Evolutionary conservation across 768 basidiomycete genomes (phyloP), one percentile per base, ranked within the genome.

Genomic region (Phaeotremella fagi): DNA sequence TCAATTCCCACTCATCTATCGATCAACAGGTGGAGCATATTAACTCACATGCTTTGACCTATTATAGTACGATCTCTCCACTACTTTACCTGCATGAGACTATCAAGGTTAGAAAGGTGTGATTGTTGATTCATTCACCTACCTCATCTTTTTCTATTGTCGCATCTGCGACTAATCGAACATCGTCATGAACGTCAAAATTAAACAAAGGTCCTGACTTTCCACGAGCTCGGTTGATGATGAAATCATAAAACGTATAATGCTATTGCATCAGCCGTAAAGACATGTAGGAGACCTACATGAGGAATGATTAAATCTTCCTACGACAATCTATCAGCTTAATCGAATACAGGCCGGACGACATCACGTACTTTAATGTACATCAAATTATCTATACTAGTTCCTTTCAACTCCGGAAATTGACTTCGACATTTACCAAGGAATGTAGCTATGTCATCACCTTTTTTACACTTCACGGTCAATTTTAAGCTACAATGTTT

Each of bases 111-210:
- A 45, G 27, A 26, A 44, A 47, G 22, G 37, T 12, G 20, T 0
- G 24, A 46, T 33, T 36, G 20, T 16, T n/a, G 42, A 41, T 9
- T 3, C 43, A 37, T 28, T 29, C 12, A 60, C 75, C 28, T 16
- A 88, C 91, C 75, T 99, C 95, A 63, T 99, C 91, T 76, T 98
- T 98, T 76, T 99, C 95, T 61, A 85, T 82, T 1, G 91, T 90
- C 2, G 94, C 95, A 68, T 99, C 95, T 22, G 88, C 85, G 20
- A 97, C 79, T 59, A 99, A 75, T 16, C 95, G 87, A 3, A 99
- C 88, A 71, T 99, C 95, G 70, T 99, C 95, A 73, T 99, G 95
- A 4, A 98, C 95, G 75, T 99, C 95, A 68, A 99, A 99, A 74
- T 87, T 95, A 78, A 99, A 99, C 50, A 99, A 76, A 4, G 95